Conservation (phyloP, 805 yeast genomes). For the Candida ortonii region DNA sequence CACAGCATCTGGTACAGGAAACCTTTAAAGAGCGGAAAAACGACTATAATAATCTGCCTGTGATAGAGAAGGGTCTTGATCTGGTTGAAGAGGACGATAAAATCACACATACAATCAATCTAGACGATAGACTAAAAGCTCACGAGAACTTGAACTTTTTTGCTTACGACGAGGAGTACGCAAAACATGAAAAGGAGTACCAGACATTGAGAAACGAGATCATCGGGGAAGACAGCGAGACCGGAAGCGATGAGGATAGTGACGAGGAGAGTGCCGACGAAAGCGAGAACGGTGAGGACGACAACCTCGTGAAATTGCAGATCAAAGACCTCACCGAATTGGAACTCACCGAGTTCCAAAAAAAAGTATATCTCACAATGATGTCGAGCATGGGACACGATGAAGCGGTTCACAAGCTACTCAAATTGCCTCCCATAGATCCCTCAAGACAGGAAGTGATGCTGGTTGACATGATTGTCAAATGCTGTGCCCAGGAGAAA, state of each 20-base stretch:
- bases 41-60: slow-evolving; percentile 38
- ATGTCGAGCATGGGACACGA: slow-evolving; percentile 90
- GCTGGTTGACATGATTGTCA: slow-evolving; percentile 69
- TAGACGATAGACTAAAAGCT: slow-evolving; percentile 50
- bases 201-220: slow-evolving; percentile 41
- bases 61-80: slow-evolving; percentile 49
- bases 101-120: slow-evolving; percentile 50
- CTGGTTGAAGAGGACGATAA: slow-evolving; percentile 63
- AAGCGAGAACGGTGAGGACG: slow-evolving; percentile 22
- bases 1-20: slow-evolving; percentile 46
- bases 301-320: slow-evolving; percentile 24
- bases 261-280: slow-evolving; percentile 20
- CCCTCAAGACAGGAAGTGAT: slow-evolving; percentile 44
- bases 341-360: slow-evolving; percentile 62
- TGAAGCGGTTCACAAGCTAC: slow-evolving; percentile 86
- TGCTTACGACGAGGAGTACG: slow-evolving; percentile 48
- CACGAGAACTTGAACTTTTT: slow-evolving; percentile 48
- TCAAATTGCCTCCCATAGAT: slow-evolving; percentile 45
- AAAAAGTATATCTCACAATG: slow-evolving; percentile 73
- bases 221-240: slow-evolving; percentile 41
- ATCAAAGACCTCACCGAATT: slow-evolving; percentile 70
- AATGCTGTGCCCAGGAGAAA: slow-evolving; percentile 81
- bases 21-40: slow-evolving; percentile 49
- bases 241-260: slow-evolving; percentile 24
- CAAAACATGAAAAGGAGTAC: slow-evolving; percentile 49